phyloP scores from a whole-genome alignment of 768 basidiomycete species.

The Lepiota venenata region DNA sequence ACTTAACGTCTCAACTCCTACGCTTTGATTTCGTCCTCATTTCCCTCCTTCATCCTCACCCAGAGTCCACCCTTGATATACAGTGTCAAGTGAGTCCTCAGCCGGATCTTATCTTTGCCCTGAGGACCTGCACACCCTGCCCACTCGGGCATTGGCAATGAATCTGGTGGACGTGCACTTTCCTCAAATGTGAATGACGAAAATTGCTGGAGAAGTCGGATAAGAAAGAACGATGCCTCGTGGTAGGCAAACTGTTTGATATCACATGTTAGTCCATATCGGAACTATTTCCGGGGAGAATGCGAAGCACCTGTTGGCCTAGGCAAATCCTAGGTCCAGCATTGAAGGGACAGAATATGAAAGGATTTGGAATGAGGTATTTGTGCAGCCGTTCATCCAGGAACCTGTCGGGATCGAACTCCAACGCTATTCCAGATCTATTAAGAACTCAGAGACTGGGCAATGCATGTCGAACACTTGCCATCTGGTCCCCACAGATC shows the following conservation, averaged over 20 bases:
- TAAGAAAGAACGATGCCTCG: conserved; percentile 45
- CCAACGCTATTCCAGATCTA: conserved; percentile 28
- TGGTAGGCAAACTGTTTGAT: too few relatives aligned
- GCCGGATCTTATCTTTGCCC: conserved; percentile 41
- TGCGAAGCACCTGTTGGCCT: conserved; percentile 24
- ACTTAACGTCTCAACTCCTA: too few relatives aligned
- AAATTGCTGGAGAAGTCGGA: conserved; percentile 50
- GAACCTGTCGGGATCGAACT: conserved; percentile 57
- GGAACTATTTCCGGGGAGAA: too few relatives aligned
- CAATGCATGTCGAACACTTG: conserved; percentile 16
- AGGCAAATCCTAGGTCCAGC: conserved; percentile 35
- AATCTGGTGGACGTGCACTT: conserved; percentile 12
- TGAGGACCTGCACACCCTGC: conserved; percentile 22
- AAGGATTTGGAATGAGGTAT: conserved; percentile 41
- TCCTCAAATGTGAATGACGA: conserved; percentile 4
- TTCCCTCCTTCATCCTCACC: conserved; percentile 3
- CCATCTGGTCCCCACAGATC: conserved; percentile 57
- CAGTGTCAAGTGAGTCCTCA: conserved; percentile 37
- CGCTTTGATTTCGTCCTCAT: too few relatives aligned
- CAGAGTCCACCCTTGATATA: conserved; percentile 18
- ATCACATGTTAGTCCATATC: too few relatives aligned
- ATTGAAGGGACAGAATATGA: conserved; percentile 39
- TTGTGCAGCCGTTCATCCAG: conserved; percentile 47
- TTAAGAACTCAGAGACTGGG: background rate
- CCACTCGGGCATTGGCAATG: conserved; percentile 42